These are phyloP conservation scores for Apocynum venetum DNA, from an alignment of 257 asterid species.

Conservation along the genomic window DNA sequence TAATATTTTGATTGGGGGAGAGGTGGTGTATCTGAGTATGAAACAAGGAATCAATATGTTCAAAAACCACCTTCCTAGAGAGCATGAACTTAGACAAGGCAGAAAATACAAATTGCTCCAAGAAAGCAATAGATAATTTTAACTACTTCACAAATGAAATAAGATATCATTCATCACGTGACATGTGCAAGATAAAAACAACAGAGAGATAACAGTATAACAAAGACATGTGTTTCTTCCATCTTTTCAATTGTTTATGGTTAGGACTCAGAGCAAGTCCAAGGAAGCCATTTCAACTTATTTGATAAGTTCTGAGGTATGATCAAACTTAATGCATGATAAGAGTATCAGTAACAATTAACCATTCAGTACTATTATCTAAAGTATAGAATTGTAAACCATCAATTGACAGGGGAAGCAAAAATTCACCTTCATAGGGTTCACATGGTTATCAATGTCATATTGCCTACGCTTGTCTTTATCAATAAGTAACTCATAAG, in stretches of 20 bases:
- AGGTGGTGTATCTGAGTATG: not conserved
- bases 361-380: not conserved
- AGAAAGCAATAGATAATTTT: not conserved
- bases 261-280: not conserved
- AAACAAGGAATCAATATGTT: not conserved
- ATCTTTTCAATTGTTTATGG: not conserved
- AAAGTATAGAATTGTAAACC: not conserved
- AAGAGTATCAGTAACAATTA: not conserved
- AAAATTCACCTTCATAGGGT: constrained; percentile 81
- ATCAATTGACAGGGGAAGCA: constrained; percentile 14
- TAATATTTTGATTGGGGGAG: not conserved
- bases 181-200: not conserved
- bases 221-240: not conserved
- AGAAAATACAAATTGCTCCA: not conserved
- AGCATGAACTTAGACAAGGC: not conserved
- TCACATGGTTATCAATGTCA: constrained; percentile 68
- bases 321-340: not conserved
- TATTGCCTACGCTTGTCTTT: constrained; percentile 66
- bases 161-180: too few species aligned
- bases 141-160: not conserved
- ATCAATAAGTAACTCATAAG: constrained; percentile 89
- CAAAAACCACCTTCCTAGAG: not conserved
- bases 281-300: not conserved
- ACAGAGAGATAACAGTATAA: not conserved
- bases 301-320: not conserved